Evolutionary conservation across 164 flowering plant genomes (phyloP).

Genomic region (Tinospora cordifolia): DNA sequence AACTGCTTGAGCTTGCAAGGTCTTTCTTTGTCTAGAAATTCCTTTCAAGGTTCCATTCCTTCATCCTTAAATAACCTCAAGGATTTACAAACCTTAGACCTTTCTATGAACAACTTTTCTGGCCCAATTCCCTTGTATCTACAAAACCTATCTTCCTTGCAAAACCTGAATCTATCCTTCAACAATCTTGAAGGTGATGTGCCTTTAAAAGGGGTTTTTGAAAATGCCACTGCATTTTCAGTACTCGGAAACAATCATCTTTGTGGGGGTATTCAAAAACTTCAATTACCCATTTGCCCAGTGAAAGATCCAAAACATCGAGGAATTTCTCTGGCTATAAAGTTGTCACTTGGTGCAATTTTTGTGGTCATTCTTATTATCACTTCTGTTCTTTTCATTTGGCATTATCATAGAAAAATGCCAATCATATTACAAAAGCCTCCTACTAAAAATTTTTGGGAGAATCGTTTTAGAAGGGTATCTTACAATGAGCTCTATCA

Average conservation of each 20-base stretch:
- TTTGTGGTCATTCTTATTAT: neutral
- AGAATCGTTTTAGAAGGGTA: neutral
- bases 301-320: neutral
- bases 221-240: constrained; percentile 7
- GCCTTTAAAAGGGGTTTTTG: constrained; percentile 7
- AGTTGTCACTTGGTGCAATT: neutral
- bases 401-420: neutral
- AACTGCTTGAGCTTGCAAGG: constrained; percentile 4
- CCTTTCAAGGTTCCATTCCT: constrained; percentile 2
- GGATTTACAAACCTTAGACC: neutral
- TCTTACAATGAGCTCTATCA: constrained; percentile 6
- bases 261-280: constrained; percentile 10
- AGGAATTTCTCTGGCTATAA: neutral
- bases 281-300: neutral
- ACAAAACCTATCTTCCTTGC: neutral
- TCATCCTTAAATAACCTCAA: neutral
- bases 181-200: constrained; percentile 5
- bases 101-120: constrained; percentile 4
- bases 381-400: neutral
- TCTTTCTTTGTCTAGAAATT: neutral
- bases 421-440: neutral
- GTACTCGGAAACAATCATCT: constrained; percentile 5
- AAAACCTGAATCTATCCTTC: constrained; percentile 9
- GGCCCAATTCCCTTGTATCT: constrained; percentile 1
- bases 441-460: neutral